Base-by-base conservation (phyloP, 805 yeast genomes). In the Candida sonorensis region DNA sequence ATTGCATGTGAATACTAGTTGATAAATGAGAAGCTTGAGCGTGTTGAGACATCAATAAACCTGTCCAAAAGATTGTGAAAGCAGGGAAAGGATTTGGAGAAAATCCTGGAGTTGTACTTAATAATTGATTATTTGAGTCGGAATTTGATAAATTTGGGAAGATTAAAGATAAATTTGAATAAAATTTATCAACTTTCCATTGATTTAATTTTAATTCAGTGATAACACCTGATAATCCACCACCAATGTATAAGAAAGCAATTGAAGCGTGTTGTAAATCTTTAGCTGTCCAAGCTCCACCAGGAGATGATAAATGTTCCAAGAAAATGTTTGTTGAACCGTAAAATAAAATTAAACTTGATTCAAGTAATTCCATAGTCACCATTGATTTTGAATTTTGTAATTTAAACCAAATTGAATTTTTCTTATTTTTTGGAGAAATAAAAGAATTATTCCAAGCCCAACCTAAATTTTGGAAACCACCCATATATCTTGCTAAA, bases 51-150 rank as follows among this genome's bases (percentile, higher is more conserved):
- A 92, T 92, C 40, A 92, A 67, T 10, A 81, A 69, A 18, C 98
- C 98, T 1, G 97, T 92, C 95, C 96, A 92, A 61, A 84, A 92
- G 21, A 92, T 83, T 2, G 94, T 86, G 43, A 92, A 73, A 1
- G 84, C 77, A 3, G 97, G 97, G 72, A 92, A 86, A 21, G 97
- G 97, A 54, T 92, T 92, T 42, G 94, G 88, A 1, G 94, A 80
- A 55, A 65, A 83, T 0, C 94, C 94, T 2, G 88, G 88, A 1
- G 80, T 58, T n/a, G n/a, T n/a, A n/a, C n/a, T n/a, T n/a, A n/a
- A n/a, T n/a, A n/a, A n/a, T n/a, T n/a, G n/a, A n/a, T n/a, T n/a
- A n/a, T n/a, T n/a, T n/a, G n/a, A n/a, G n/a, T n/a, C n/a, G n/a
- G n/a, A n/a, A n/a, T n/a, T n/a, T n/a, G n/a, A n/a, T n/a, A n/a